These are phyloP conservation scores for Talaromyces sp. DNA, from an alignment of 2,329 filamentous ascomycete genomes.

Conservation along the genomic window DNA sequence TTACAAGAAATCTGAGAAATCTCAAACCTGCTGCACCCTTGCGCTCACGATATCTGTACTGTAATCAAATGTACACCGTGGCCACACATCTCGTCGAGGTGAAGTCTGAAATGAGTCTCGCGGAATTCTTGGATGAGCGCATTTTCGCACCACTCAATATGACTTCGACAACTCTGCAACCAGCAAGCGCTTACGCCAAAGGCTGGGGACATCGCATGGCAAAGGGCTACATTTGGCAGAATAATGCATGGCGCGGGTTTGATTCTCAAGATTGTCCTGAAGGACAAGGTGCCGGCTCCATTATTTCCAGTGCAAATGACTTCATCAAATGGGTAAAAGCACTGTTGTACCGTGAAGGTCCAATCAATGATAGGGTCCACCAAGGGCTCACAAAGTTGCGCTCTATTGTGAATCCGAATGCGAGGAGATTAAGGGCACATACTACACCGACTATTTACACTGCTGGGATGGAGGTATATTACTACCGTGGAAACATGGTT, in stretches of 20 bases:
- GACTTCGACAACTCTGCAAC: slow-evolving; percentile 23
- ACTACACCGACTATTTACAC: slow-evolving; percentile 27
- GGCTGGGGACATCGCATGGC: slow-evolving; percentile 36
- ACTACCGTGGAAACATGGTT: slow-evolving; percentile 30
- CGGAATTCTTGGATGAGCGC: slow-evolving; percentile 31
- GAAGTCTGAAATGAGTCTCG: slow-evolving; percentile 38
- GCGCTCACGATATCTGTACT: slow-evolving; percentile 48
- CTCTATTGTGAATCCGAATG: neutral
- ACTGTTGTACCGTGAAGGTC: slow-evolving; percentile 27
- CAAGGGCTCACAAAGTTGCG: slow-evolving; percentile 3
- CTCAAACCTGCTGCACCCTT: slow-evolving; percentile 46
- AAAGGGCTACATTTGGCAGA: slow-evolving; percentile 43
- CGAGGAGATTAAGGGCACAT: slow-evolving; percentile 15
- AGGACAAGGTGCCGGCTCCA: slow-evolving; percentile 44
- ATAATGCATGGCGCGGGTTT: slow-evolving; percentile 27
- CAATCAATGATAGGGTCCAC: slow-evolving; percentile 24
- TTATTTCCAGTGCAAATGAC: slow-evolving; percentile 36
- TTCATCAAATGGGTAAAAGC: slow-evolving; percentile 31
- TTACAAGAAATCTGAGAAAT: slow-evolving; percentile 46
- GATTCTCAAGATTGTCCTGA: slow-evolving; percentile 28
- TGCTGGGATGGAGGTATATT: slow-evolving; percentile 28
- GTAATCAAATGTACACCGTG: slow-evolving; percentile 51
- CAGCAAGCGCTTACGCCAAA: slow-evolving; percentile 32
- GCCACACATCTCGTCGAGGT: slow-evolving; percentile 49
- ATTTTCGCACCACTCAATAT: slow-evolving; percentile 10